phyloP scores from a whole-genome alignment of 805 yeast species.

The Candida qinlingensis region DNA sequence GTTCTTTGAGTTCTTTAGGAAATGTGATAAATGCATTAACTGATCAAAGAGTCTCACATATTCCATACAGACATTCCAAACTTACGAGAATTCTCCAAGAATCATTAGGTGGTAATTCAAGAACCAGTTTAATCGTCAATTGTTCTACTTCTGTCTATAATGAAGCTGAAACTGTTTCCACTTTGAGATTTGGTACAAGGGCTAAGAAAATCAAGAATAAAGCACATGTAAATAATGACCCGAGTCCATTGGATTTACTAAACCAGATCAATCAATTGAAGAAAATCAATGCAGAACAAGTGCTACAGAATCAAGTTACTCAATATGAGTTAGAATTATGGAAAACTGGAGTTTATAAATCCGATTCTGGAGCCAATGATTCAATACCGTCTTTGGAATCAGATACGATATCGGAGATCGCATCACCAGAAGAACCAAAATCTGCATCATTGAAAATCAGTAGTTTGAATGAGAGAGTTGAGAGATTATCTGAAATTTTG shows the following conservation, averaged over 20 bases:
- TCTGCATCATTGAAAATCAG: background rate
- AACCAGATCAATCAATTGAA: constrained; percentile 19
- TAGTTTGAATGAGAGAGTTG: constrained; percentile 8
- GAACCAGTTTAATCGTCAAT: constrained; percentile 67
- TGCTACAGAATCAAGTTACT: constrained; percentile 13
- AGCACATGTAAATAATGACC: constrained; percentile 49
- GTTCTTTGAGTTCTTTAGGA: constrained; percentile 72
- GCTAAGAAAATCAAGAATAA: constrained; percentile 64
- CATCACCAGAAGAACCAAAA: background rate
- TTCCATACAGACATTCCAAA: constrained; percentile 76
- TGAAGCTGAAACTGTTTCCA: constrained; percentile 61
- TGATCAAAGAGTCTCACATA: constrained; percentile 56
- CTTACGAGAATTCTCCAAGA: constrained; percentile 74
- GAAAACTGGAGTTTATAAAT: constrained; percentile 16
- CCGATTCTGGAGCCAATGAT: background rate
- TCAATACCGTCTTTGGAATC: background rate
- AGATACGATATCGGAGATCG: background rate
- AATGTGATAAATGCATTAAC: constrained; percentile 77
- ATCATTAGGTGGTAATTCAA: constrained; percentile 76
- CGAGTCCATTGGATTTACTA: constrained; percentile 19
- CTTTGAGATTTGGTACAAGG: constrained; percentile 68
- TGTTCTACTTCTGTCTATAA: constrained; percentile 61
- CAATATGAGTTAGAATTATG: constrained; percentile 21
- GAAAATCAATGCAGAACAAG: constrained; percentile 14
- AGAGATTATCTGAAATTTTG: constrained; percentile 13